Base-by-base conservation (phyloP, 345 rosid genomes). In the Salix viminalis region DNA sequence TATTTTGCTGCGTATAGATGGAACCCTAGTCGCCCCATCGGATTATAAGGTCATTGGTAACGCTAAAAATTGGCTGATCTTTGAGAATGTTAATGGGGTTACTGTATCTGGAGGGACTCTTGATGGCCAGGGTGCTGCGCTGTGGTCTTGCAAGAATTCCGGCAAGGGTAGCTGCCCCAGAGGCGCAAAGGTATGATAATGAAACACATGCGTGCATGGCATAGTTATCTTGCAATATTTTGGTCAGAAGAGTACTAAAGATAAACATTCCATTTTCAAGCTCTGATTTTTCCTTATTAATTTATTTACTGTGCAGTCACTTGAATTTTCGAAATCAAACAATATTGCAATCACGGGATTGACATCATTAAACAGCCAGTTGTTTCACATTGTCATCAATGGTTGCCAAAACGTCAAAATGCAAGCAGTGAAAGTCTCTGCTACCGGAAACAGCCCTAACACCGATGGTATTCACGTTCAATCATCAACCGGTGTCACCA, bases 391-490 rank as follows among this genome's bases (percentile, higher is more conserved):
- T 9, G 91, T 85, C 7, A 78, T 92, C 61, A 79, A 85, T 44
- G 73, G 73, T 1, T 84, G 92, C 87, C 71, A 75, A 26, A 85
- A 86, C 69, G 97, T 90, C 46, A 90, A 80, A 21, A 58, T 91
- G 39, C 82, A 82, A 56, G 87, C 88, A 12, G 83, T 90, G n/a
- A 84, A 30, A 73, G 75, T 90, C 19, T 58, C 77, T 0, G 97
- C 97, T 15, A 37, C 89, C 18, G 87, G 77, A 0, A 70, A 79
- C 46, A 94, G 97, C 83, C 94, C 94, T 24, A 94, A 94, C 86
- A 94, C 97, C 0, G 97, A 93, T 11, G 96, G 97, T 3, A 93
- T 94, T 67, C 99, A 94, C 64, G 80, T 94, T 9, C 67, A 81
- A 39, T 54, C 24, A 39, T 92, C 97, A 26, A 82, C 70, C 1